Evolutionary conservation across 169 alveolate genomes (phyloP).

Genomic region (Babesia ovata): DNA sequence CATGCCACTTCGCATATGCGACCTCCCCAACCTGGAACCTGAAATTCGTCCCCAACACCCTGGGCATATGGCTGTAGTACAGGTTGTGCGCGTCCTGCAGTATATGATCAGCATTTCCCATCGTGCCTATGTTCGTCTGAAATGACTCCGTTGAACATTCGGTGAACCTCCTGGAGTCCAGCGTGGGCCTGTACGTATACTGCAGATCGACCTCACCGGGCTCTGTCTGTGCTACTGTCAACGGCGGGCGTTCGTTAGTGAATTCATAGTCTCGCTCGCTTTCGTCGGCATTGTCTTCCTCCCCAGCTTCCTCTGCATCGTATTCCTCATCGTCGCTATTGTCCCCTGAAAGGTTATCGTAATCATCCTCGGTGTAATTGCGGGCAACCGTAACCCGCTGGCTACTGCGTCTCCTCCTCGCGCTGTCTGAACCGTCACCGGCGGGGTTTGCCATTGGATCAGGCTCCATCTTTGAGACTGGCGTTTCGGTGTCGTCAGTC

Average conservation of each 20-base stretch:
- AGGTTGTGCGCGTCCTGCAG: conserved; percentile 50
- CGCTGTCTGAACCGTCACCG: too few relatives aligned
- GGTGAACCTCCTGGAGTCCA: conserved; percentile 5
- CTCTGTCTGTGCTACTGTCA: neutral
- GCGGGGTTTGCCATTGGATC: too few relatives aligned
- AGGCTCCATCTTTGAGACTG: too few relatives aligned
- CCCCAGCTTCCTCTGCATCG: neutral
- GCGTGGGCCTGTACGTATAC: neutral
- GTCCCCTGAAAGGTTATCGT: neutral
- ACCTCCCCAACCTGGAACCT: conserved; percentile 64
- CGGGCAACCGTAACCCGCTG: neutral
- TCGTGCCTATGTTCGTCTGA: conserved; percentile 19
- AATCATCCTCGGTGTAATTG: neutral
- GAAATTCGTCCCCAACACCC: conserved; percentile 34
- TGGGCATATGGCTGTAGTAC: conserved; percentile 60
- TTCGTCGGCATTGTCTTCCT: neutral
- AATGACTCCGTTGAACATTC: conserved; percentile 1
- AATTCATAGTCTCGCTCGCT: neutral
- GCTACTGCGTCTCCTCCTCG: neutral
- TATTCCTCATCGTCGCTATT: neutral
- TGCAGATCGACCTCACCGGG: neutral
- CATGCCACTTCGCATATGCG: conserved; percentile 53
- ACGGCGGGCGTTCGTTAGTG: neutral
- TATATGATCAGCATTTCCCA: conserved; percentile 4
- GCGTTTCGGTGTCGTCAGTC: too few relatives aligned